These are phyloP conservation scores for Gastrolobium villosum DNA, from an alignment of 306 rosid genomes.

Conservation along the genomic window DNA sequence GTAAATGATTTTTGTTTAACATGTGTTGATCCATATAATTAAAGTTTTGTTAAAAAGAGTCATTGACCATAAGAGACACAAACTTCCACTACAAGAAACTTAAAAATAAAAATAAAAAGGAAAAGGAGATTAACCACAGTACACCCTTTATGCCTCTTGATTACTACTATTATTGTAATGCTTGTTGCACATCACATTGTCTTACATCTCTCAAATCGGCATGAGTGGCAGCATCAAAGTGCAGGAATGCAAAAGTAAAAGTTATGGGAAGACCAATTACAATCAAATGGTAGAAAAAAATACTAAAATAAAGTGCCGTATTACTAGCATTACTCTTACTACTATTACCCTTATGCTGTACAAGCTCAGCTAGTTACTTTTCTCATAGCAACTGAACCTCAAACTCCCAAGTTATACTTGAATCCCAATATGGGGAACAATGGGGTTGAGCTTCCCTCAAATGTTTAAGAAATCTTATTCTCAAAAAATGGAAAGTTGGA, in stretches of 20 bases:
- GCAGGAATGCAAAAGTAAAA: background rate
- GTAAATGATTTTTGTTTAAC: no score
- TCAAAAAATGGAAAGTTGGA: constrained; percentile 42
- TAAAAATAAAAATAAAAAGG: background rate
- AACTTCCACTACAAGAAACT: constrained; percentile 8
- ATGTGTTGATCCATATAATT: no score
- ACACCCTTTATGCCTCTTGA: background rate
- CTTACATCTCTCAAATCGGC: background rate
- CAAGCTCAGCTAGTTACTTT: constrained; percentile 55
- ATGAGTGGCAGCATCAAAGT: background rate
- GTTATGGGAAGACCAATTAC: background rate
- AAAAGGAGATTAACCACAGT: constrained; percentile 9
- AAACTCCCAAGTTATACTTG: constrained; percentile 54
- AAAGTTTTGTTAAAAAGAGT: background rate
- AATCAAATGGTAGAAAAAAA: background rate
- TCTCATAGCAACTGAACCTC: constrained; percentile 51
- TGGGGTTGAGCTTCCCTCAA: constrained; percentile 52
- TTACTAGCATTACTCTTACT: constrained; percentile 29
- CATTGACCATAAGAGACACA: constrained; percentile 1
- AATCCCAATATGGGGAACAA: constrained; percentile 55
- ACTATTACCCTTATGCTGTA: constrained; percentile 58
- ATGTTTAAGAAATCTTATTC: constrained; percentile 44
- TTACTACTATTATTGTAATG: constrained; percentile 4
- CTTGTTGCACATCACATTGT: background rate
- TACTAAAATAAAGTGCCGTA: background rate